Conservation (phyloP, 257 asterid genomes). For the Linaria vulgaris region DNA sequence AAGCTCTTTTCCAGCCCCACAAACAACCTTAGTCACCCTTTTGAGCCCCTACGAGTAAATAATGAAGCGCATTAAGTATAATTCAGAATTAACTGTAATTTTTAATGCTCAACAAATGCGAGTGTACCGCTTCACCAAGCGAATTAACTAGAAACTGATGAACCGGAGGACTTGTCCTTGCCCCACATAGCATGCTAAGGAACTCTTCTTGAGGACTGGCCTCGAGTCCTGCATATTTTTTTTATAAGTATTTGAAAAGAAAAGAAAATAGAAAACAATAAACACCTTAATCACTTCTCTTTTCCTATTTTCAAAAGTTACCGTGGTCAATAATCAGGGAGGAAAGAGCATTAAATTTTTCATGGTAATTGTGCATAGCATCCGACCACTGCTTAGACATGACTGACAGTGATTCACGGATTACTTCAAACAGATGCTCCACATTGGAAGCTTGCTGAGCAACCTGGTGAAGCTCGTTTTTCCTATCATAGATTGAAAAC, state of each 20-base stretch:
- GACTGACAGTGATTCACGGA: conserved; percentile 63
- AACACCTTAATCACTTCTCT: conserved; percentile 13
- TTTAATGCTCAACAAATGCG: conserved; percentile 21
- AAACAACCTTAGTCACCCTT: conserved; percentile 74
- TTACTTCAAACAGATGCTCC: conserved; percentile 81
- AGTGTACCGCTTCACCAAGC: conserved; percentile 93
- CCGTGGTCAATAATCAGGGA: conserved; percentile 86
- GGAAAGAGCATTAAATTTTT: conserved; percentile 70
- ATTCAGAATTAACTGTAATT: conserved; percentile 21
- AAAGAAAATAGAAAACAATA: conserved; percentile 16
- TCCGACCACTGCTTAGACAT: conserved; percentile 97
- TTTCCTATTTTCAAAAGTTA: conserved; percentile 29
- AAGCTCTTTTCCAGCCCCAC: conserved; percentile 92
- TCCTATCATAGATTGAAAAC: conserved; percentile 43
- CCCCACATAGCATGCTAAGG: conserved; percentile 88
- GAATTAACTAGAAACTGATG: conserved; percentile 93
- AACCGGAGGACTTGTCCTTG: conserved; percentile 93
- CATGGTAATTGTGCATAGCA: conserved; percentile 72
- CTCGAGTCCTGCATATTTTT: conserved; percentile 63
- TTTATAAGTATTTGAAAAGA: conserved; percentile 28
- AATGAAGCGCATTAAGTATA: conserved; percentile 22
- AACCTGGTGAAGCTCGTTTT: conserved; percentile 93
- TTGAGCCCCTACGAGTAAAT: conserved; percentile 66
- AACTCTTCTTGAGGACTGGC: conserved; percentile 92
- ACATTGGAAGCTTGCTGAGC: conserved; percentile 94